Percentiles rank a stretch among this genome's conserved stretches.
Conservation (phyloP, 179 eudicot species). For the Pouteria campechiana region DNA sequence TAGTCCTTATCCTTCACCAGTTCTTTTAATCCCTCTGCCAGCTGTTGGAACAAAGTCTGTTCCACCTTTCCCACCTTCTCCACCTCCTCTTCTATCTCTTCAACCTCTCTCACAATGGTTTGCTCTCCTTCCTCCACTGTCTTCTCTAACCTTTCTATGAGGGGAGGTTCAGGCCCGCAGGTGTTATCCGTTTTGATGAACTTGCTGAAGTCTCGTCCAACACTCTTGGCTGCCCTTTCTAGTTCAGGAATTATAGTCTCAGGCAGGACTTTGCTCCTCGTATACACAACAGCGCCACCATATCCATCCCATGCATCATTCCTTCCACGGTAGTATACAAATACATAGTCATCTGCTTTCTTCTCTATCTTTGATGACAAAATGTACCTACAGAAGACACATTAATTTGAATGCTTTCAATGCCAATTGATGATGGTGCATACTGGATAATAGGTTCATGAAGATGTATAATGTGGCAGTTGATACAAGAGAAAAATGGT, state of each 20-base stretch:
- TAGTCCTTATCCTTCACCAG: conserved; percentile 63
- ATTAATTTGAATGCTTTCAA: neutral
- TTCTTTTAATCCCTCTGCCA: conserved; percentile 71
- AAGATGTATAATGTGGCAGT: too few species aligned
- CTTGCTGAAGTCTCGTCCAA: conserved; percentile 68
- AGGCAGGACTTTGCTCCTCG: conserved; percentile 74
- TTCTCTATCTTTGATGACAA: conserved; percentile 72
- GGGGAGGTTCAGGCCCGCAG: conserved; percentile 73
- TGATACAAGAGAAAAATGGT: too few species aligned
- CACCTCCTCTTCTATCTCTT: conserved; percentile 64
- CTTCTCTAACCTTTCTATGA: conserved; percentile 43
- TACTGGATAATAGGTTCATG: too few species aligned
- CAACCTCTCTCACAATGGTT: conserved; percentile 65
- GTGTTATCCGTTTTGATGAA: conserved; percentile 72
- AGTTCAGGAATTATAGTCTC: conserved; percentile 66
- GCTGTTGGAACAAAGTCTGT: conserved; percentile 42
- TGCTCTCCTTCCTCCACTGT: conserved; percentile 81
- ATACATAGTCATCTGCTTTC: conserved; percentile 79
- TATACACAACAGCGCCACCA: conserved; percentile 87
- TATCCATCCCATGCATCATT: conserved; percentile 99
- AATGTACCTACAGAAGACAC: conserved; percentile 50
- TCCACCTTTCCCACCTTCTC: conserved; percentile 65
- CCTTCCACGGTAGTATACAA: conserved; percentile 80
- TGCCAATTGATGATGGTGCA: neutral
- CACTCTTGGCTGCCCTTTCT: conserved; percentile 55